Percentiles rank a stretch among this genome's conserved stretches.
These are phyloP conservation scores for Alternaria sp. DNA, from an alignment of 2,329 filamentous ascomycete species.

Conservation along the genomic window DNA sequence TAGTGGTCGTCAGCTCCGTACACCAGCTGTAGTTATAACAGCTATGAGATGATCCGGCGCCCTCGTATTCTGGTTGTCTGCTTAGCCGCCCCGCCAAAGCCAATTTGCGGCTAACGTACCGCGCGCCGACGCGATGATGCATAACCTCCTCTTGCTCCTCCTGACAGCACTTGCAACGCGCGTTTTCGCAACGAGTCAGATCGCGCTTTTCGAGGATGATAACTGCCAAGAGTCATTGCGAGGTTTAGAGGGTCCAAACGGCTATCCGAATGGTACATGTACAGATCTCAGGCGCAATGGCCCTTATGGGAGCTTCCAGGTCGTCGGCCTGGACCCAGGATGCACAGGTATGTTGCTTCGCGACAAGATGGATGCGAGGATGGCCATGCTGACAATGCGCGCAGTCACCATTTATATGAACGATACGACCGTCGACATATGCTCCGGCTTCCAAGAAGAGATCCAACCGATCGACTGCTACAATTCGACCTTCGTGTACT, in stretches of 20 bases:
- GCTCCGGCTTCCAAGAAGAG: slow-evolving; percentile 8
- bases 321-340: slow-evolving; percentile 31
- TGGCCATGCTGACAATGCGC: neutral
- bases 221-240: slow-evolving; percentile 15
- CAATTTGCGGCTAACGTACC: neutral
- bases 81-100: neutral
- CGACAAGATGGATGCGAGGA: neutral
- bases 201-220: slow-evolving; percentile 17
- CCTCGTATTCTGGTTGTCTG: neutral
- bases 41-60: neutral
- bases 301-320: slow-evolving; percentile 27
- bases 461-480: slow-evolving; percentile 8
- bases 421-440: slow-evolving; percentile 3
- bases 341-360: slow-evolving; percentile 25
- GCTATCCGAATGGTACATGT: slow-evolving; percentile 24
- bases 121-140: neutral
- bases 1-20: neutral
- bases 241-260: slow-evolving; percentile 19
- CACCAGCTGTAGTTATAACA: slow-evolving; percentile 1
- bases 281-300: slow-evolving; percentile 19
- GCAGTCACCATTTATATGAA: slow-evolving; percentile 10
- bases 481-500: slow-evolving; percentile 12
- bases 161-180: neutral
- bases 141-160: neutral
- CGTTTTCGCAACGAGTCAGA: slow-evolving; percentile 2